phyloP scores from a whole-genome alignment of 148 eudicot species.

The Linanthus parryae region DNA sequence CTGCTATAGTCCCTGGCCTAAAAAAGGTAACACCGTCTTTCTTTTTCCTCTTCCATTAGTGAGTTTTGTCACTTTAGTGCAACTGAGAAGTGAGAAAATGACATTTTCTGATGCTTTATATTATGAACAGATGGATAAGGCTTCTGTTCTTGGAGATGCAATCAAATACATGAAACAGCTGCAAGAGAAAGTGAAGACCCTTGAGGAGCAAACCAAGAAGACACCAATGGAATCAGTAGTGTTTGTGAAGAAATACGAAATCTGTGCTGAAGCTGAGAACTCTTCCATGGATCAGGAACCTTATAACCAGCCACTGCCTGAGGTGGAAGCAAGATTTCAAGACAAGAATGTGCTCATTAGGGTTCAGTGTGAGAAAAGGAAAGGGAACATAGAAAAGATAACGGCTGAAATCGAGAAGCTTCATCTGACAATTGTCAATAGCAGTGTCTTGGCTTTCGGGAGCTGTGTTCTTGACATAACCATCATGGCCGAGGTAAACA shows the following conservation, averaged over 20 bases:
- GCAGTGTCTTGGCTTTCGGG: slow-evolving; percentile 52
- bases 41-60: not conserved
- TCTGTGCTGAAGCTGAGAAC: slow-evolving; percentile 21
- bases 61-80: not conserved
- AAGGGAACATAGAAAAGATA: slow-evolving; percentile 45
- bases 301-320: slow-evolving; percentile 32
- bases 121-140: slow-evolving; percentile 61
- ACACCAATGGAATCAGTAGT: slow-evolving; percentile 42
- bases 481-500: slow-evolving; percentile 63
- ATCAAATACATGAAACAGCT: slow-evolving; percentile 56
- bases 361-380: slow-evolving; percentile 51
- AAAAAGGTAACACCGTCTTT: slow-evolving; percentile 46
- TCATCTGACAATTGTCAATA: slow-evolving; percentile 39
- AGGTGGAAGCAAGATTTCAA: slow-evolving; percentile 50
- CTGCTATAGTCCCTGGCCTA: slow-evolving; percentile 40
- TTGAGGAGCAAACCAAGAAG: slow-evolving; percentile 58
- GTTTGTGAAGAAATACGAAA: slow-evolving; percentile 36
- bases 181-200: slow-evolving; percentile 53
- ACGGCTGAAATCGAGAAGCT: slow-evolving; percentile 46
- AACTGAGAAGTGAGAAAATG: not conserved
- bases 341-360: slow-evolving; percentile 55
- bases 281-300: slow-evolving; percentile 17
- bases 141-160: slow-evolving; percentile 71
- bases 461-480: slow-evolving; percentile 49
- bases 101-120: too few species aligned